Conservation (phyloP, 164 flowering plant genomes). For the grape (Vitis vinifera) region ASM3070453v1 NC_081823.1:2301001-2301500, state of each 20-base stretch:
- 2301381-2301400: too few species aligned
- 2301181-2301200: constrained; percentile 38
- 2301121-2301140: background rate
- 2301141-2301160: constrained; percentile 44
- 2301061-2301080: background rate
- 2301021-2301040: constrained; percentile 45
- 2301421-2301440: too few species aligned
- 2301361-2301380: too few species aligned
- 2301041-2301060: constrained; percentile 68
- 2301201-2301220: constrained; percentile 25
- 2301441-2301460: too few species aligned
- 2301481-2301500: too few species aligned
- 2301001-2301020: constrained; percentile 74
- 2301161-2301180: constrained; percentile 45
- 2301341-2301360: too few species aligned
- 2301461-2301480: too few species aligned
- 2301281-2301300: too few species aligned
- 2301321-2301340: too few species aligned
- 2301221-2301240: constrained; percentile 30
- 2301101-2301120: background rate
- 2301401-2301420: too few species aligned
- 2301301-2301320: too few species aligned
- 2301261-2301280: background rate
- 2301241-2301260: constrained; percentile 49
- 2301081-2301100: too few species aligned